Percentiles rank a stretch among this genome's conserved stretches.
Conservation (phyloP, 2,329 filamentous ascomycete species). For the Colletotrichum lindemuthianum region DNA sequence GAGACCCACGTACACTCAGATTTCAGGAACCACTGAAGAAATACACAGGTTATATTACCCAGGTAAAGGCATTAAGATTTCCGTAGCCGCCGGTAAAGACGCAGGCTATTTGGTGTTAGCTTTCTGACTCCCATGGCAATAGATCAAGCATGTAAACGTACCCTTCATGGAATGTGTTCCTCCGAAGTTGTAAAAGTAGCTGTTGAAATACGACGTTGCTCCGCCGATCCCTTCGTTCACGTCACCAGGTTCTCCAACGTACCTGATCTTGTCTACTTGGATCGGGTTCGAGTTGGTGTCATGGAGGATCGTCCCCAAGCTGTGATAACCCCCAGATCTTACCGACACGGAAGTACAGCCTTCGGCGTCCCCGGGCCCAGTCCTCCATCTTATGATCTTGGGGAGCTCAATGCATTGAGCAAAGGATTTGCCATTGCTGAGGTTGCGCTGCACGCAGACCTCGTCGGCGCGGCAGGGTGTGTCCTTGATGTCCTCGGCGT, state of each 20-base stretch:
- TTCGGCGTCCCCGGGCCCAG: neutral
- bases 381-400: neutral
- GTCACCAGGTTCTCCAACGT: constrained; percentile 1
- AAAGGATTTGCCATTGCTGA: neutral
- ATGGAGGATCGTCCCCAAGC: neutral
- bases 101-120: neutral
- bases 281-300: neutral
- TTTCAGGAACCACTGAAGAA: no score
- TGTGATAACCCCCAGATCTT: neutral
- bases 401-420: neutral
- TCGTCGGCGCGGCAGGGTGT: neutral
- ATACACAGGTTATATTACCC: neutral
- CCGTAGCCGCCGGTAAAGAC: constrained; percentile 1
- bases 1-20: no score
- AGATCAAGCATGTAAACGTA: neutral
- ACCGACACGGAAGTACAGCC: constrained; percentile 1
- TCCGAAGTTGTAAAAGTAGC: neutral
- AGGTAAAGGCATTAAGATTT: constrained; percentile 1
- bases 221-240: constrained; percentile 4
- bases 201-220: neutral
- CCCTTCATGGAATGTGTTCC: neutral
- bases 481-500: constrained; percentile 1
- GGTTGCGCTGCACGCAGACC: neutral
- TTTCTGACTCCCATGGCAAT: no score
- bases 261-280: constrained; percentile 11